These are phyloP conservation scores for Eucalyptus decipiens DNA, from an alignment of 345 rosid species.

Conservation along the genomic window DNA sequence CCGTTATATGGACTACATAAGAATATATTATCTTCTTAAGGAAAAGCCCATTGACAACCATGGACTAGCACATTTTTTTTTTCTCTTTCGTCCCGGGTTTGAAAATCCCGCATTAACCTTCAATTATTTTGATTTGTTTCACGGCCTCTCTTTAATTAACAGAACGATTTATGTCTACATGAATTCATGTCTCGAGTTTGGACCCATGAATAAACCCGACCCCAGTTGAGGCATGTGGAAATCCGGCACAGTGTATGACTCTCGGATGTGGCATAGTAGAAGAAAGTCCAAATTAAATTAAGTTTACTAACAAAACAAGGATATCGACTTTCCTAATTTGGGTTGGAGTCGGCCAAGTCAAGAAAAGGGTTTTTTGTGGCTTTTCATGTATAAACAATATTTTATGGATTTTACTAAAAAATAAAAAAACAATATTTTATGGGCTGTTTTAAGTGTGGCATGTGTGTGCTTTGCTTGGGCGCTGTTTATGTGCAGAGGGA, in stretches of 20 bases:
- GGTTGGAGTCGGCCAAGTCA: no score
- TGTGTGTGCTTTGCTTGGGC: no score
- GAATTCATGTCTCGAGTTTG: neutral
- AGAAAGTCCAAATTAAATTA: neutral
- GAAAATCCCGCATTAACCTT: neutral
- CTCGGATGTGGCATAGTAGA: neutral
- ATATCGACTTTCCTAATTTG: neutral
- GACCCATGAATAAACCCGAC: neutral
- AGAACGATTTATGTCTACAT: rapidly evolving
- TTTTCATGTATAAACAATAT: no score
- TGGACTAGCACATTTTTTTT: neutral
- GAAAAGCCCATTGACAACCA: neutral
- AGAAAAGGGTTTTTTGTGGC: no score
- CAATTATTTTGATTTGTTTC: neutral
- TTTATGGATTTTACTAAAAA: no score
- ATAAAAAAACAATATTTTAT: no score
- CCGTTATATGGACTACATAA: rapidly evolving
- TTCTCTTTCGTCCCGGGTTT: neutral
- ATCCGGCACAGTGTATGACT: neutral
- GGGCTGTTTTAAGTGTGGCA: no score
- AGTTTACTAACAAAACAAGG: neutral
- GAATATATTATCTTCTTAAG: neutral
- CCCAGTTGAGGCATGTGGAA: neutral
- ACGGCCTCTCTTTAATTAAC: neutral
- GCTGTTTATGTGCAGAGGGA: no score